A percentile compares a stretch with the other conserved stretches of the same genome.
phyloP scores from a whole-genome alignment of 2,329 filamentous ascomycete genomes.

The Aurifilum marmelostoma region DNA sequence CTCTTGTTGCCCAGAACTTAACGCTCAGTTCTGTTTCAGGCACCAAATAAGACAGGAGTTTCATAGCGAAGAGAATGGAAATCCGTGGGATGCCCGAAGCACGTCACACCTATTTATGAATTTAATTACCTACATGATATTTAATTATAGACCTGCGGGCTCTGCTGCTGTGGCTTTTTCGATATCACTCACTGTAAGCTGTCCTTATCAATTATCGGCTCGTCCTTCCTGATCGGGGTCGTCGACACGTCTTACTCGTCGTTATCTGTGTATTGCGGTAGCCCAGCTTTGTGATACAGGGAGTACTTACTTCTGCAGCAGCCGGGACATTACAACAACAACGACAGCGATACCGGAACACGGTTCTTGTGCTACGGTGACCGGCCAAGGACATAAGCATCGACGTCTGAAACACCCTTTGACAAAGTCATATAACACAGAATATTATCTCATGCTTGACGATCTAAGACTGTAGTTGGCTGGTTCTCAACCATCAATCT shows the following conservation, averaged over 20 bases:
- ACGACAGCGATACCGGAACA: slow-evolving; percentile 10
- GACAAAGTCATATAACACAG: not conserved
- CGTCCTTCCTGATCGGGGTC: not conserved
- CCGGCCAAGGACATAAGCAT: not conserved
- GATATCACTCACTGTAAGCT: not conserved
- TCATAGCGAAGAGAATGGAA: not conserved
- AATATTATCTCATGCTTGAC: not conserved
- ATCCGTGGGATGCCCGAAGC: not conserved
- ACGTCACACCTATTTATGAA: not conserved
- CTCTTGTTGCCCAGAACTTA: not conserved
- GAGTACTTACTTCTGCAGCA: not conserved
- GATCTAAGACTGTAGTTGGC: not conserved
- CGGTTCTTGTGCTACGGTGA: not conserved
- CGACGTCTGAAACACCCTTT: not conserved
- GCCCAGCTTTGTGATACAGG: not conserved
- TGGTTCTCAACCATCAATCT: not conserved
- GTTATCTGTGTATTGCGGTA: slow-evolving; percentile 1
- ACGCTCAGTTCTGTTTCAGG: not conserved
- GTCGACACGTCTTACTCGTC: not conserved
- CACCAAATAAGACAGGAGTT: not conserved
- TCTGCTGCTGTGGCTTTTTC: not conserved
- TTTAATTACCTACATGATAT: not conserved
- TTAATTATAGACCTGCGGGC: not conserved
- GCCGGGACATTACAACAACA: not conserved
- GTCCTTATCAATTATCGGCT: not conserved